phyloP scores from a whole-genome alignment of 345 rosid species.

The Eucalyptus erythrocorys region DNA sequence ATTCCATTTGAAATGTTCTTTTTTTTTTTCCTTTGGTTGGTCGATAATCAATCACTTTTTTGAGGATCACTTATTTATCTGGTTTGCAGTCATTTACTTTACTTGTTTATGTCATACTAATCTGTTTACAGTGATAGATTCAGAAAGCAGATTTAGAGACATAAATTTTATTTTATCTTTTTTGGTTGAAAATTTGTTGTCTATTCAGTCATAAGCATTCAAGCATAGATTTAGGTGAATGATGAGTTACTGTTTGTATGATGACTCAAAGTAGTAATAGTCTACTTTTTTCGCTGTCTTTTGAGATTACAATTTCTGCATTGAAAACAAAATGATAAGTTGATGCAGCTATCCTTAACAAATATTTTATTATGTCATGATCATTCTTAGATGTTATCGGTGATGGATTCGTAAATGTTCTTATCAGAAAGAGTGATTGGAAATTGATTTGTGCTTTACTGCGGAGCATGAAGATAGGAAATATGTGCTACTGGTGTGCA shows the following conservation, averaged over 20 bases:
- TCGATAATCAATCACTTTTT: not conserved
- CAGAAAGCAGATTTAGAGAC: not conserved
- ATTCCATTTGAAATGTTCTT: not conserved
- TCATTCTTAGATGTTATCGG: not conserved
- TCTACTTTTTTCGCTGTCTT: not conserved
- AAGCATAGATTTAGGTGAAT: not conserved
- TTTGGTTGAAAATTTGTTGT: not conserved
- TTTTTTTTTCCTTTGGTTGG: not conserved
- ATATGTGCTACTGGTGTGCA: not conserved
- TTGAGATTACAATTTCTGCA: not conserved
- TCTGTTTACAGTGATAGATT: not conserved
- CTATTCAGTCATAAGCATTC: not conserved
- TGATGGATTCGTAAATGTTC: not conserved
- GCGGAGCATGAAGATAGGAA: not conserved
- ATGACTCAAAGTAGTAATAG: not conserved
- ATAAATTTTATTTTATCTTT: too few species aligned
- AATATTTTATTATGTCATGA: not conserved
- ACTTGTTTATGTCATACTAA: not conserved
- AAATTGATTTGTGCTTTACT: not conserved
- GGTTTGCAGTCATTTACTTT: not conserved
- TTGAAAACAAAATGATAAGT: not conserved
- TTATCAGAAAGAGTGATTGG: not conserved
- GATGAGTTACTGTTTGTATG: not conserved
- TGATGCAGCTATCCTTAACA: not conserved
- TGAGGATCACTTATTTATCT: not conserved